A percentile compares a stretch with the other conserved stretches of the same genome.
Conservation (phyloP, 1,284 basidiomycete species). For the Stereum hirsutum region DNA sequence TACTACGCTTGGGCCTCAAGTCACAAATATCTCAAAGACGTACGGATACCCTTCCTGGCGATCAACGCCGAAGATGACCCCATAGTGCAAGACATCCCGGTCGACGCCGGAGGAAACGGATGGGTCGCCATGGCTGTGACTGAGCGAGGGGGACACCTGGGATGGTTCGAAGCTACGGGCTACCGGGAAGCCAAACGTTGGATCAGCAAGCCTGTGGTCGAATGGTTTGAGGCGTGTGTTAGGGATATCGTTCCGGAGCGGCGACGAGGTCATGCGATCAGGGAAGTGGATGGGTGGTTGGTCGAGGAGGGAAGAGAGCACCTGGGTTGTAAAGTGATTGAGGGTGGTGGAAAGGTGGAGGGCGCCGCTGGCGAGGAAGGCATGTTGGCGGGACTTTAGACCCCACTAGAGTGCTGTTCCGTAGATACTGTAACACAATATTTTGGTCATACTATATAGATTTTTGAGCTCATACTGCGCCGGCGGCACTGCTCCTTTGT, state of each 20-base stretch:
- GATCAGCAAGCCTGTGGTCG: conserved; percentile 64
- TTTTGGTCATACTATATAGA: too few relatives aligned
- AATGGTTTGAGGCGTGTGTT: conserved; percentile 61
- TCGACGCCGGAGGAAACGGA: conserved; percentile 46
- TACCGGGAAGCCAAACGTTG: conserved; percentile 47
- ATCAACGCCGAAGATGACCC: conserved; percentile 93
- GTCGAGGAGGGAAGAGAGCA: conserved; percentile 42
- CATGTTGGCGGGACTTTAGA: conserved; percentile 27
- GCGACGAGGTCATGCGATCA: conserved; percentile 21
- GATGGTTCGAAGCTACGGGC: conserved; percentile 76
- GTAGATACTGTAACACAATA: too few relatives aligned
- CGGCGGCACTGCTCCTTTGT: too few relatives aligned
- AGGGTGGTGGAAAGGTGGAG: conserved; percentile 26
- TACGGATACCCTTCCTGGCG: conserved; percentile 69
- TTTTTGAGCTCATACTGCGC: too few relatives aligned
- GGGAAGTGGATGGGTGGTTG: conserved; percentile 48
- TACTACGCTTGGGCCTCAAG: conserved; percentile 77
- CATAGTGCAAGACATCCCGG: conserved; percentile 59
- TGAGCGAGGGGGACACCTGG: conserved; percentile 82
- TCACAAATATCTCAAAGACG: conserved; percentile 42
- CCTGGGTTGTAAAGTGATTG: conserved; percentile 38
- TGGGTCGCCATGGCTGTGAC: conserved; percentile 73
- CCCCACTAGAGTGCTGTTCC: too few relatives aligned
- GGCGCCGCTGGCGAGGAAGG: conserved; percentile 28
- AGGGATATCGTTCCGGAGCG: conserved; percentile 37